Conservation (phyloP, 352 stramenopile genomes). For the Blastocystis sp. region DNA sequence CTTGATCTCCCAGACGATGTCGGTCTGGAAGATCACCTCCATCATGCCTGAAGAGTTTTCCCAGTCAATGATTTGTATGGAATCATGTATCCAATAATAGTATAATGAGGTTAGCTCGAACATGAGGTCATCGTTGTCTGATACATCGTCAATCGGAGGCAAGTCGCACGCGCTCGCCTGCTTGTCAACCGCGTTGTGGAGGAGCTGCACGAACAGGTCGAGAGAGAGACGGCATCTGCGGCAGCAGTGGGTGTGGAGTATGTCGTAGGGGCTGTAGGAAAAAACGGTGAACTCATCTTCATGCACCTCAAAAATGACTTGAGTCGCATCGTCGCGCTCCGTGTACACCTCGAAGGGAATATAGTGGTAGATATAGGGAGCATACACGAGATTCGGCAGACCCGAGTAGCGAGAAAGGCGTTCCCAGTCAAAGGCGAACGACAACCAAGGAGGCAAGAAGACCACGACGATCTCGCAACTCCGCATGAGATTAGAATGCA, state of each 20-base stretch:
- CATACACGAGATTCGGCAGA: too few relatives aligned
- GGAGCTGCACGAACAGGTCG: not conserved
- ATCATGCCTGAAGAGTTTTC: not conserved
- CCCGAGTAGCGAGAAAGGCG: too few relatives aligned
- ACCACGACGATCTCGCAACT: too few relatives aligned
- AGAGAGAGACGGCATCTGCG: not conserved
- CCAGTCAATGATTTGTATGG: not conserved
- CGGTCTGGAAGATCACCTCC: not conserved
- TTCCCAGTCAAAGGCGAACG: too few relatives aligned
- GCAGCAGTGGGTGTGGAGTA: not conserved
- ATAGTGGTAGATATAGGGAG: not conserved
- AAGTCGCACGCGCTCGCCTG: not conserved
- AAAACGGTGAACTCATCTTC: not conserved
- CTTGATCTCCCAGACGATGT: not conserved
- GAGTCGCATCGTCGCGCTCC: not conserved
- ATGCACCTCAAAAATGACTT: not conserved
- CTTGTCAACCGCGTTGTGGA: slow-evolving; percentile 15
- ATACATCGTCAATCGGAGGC: not conserved
- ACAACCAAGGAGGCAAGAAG: too few relatives aligned
- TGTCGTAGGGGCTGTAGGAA: not conserved
- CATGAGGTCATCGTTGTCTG: not conserved
- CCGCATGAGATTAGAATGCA: too few relatives aligned
- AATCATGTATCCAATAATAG: not conserved
- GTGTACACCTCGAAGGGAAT: not conserved
- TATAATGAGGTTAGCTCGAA: not conserved